Evolutionary conservation across 148 eudicot species (phyloP).

Genomic region (Rhododendron simsii): DNA sequence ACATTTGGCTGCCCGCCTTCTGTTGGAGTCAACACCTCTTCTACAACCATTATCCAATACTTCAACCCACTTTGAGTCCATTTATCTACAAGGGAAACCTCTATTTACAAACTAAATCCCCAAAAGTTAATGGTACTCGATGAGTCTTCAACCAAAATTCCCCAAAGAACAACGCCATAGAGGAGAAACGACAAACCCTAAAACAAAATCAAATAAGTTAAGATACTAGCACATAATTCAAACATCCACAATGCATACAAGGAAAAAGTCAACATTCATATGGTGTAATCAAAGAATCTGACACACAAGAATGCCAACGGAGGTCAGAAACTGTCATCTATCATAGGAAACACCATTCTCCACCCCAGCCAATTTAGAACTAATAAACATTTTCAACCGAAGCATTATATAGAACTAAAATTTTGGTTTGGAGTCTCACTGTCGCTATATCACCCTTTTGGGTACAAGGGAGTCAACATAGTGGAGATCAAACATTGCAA

Average conservation of each 20-base stretch:
- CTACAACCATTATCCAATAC: constrained; percentile 21
- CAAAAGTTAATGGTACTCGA: constrained; percentile 2
- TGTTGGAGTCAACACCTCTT: constrained; percentile 12
- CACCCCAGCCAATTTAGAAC: not conserved
- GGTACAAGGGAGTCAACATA: not conserved
- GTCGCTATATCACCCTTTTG: not conserved
- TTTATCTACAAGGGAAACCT: constrained; percentile 22
- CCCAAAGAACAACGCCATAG: constrained; percentile 7
- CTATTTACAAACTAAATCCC: constrained; percentile 23
- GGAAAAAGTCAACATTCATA: not conserved
- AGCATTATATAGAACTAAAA: not conserved
- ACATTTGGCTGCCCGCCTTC: constrained; percentile 15
- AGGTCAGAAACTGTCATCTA: not conserved
- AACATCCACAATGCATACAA: not conserved
- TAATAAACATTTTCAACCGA: not conserved
- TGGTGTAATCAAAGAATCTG: not conserved
- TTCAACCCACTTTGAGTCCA: constrained; percentile 30
- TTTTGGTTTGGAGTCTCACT: not conserved
- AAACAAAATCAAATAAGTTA: constrained; percentile 10
- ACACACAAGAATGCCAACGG: not conserved
- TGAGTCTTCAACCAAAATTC: constrained; percentile 18
- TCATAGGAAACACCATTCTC: not conserved
- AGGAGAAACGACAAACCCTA: constrained; percentile 22
- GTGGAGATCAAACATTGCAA: not conserved
- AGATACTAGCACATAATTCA: not conserved